Evolutionary conservation across 768 basidiomycete species (phyloP), one percentile per base, ranked within the genome.

Genomic region (Leucocoprinus leucothites): DNA sequence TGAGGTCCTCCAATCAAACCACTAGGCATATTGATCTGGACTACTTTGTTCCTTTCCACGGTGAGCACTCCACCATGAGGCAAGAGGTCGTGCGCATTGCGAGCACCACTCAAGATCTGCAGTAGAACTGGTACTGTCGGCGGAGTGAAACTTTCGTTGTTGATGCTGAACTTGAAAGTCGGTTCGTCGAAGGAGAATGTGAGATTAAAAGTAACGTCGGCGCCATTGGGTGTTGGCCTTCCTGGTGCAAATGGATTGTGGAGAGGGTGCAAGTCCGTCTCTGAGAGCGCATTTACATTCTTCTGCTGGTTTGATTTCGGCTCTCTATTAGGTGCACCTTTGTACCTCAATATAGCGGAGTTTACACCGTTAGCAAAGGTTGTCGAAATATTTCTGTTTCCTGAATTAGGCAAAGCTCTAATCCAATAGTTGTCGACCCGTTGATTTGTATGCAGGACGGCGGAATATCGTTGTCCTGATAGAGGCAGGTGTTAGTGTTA

Each of bases 11-110:
- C 49, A 21, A 52, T 58, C 1, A 64, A 22, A 21, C 62, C 66
- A 25, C 73, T 74, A 24, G 75, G 73, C 35, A 54, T 3, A n/a
- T 71, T 69, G 14, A 83, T 41, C 55, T 84, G 80, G 48, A 84
- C 70, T 18, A 74, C 70, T 57, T 76, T 71, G 56, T 81, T 76
- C 3, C 61, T 58, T 0, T 78, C 77, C 11, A 84, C 63, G 9
- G 67, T 62, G 56, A 74, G 77, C 7, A 80, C 71, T 24, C 70
- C 67, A 3, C 76, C 78, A 0, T 63, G 34, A 1, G 75, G 70
- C 2, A 76, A 67, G 9, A 82, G 60, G 21, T 74, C 71, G 36
- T 72, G 67, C 0, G 77, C 71, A 5, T 64, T 65, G 9, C 51
- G 38, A 1, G 68, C 62, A 9, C 76, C 77, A 36, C 69, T 73